Evolutionary conservation across 345 rosid species (phyloP).

Genomic region (Geranium rotundifolium): DNA sequence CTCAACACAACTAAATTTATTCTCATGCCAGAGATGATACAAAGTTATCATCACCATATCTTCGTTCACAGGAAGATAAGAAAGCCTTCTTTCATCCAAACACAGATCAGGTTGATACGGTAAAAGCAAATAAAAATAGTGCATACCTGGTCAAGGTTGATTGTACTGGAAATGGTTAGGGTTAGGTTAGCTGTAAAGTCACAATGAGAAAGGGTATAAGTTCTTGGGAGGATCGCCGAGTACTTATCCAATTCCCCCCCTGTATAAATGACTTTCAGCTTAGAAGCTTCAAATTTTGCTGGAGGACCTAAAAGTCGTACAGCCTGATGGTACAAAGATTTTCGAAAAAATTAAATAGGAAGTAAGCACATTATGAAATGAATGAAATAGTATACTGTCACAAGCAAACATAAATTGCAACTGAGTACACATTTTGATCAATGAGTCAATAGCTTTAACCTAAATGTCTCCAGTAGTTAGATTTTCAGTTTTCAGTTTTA

Average conservation of each 20-base stretch:
- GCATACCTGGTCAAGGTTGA: conserved; percentile 62
- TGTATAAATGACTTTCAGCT: conserved; percentile 56
- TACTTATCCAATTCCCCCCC: conserved; percentile 26
- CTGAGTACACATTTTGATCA: neutral
- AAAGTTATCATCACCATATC: neutral
- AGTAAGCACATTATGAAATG: neutral
- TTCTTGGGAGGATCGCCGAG: conserved; percentile 50
- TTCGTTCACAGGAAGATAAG: neutral
- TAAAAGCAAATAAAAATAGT: conserved; percentile 2
- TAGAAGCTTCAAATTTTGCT: conserved; percentile 75
- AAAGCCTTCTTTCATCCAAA: neutral
- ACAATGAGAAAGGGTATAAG: conserved; percentile 84
- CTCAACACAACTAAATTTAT: too few relatives aligned
- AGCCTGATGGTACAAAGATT: conserved; percentile 27
- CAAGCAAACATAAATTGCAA: neutral
- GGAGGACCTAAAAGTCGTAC: conserved; percentile 65
- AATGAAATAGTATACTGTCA: neutral
- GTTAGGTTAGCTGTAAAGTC: conserved; percentile 86
- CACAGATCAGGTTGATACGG: neutral
- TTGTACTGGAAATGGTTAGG: conserved; percentile 61
- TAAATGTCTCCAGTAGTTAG: too few relatives aligned
- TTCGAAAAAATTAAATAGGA: neutral
- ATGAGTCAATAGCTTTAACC: too few relatives aligned
- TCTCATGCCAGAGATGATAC: too few relatives aligned
- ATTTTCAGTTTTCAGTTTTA: too few relatives aligned